Percentiles rank a stretch among this genome's conserved stretches.
Evolutionary conservation across 2,329 filamentous ascomycete species (phyloP).

Genomic region (Penicillium sp.): DNA sequence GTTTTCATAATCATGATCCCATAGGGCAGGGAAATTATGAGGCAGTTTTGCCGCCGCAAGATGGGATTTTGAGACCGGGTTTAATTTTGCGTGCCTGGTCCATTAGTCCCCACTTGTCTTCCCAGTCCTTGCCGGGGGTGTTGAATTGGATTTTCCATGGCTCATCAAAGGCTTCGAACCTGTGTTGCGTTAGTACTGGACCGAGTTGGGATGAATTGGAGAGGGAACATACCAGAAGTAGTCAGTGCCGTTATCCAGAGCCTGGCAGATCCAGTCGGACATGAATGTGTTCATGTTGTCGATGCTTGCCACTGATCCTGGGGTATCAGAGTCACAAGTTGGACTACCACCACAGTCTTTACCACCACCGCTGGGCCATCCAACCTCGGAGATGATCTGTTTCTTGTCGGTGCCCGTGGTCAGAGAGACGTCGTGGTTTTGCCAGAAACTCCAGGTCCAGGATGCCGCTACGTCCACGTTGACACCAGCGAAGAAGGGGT

Average conservation of each 20-base stretch:
- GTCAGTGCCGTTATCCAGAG: conserved; percentile 76
- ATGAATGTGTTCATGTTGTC: conserved; percentile 83
- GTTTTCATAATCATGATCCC: conserved; percentile 22
- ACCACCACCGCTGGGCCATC: conserved; percentile 84
- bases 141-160: conserved; percentile 87
- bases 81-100: conserved; percentile 83
- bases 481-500: conserved; percentile 90
- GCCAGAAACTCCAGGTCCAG: conserved; percentile 86
- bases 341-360: conserved; percentile 65
- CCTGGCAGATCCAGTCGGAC: conserved; percentile 77
- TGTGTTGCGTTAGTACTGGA: conserved; percentile 28
- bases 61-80: conserved; percentile 76
- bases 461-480: conserved; percentile 63
- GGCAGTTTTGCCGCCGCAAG: conserved; percentile 74
- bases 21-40: conserved; percentile 21
- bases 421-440: conserved; percentile 63
- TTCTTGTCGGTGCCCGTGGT: conserved; percentile 61
- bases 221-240: conserved; percentile 76
- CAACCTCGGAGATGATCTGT: conserved; percentile 85
- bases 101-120: conserved; percentile 94
- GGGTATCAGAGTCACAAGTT: conserved; percentile 55
- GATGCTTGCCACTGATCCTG: conserved; percentile 75
- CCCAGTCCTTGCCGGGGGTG: conserved; percentile 69
- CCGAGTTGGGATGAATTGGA: not conserved
- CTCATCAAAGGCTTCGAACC: conserved; percentile 94